Conservation (phyloP, 1,139 yeast species). For the Blastobotrys serpentis region DNA sequence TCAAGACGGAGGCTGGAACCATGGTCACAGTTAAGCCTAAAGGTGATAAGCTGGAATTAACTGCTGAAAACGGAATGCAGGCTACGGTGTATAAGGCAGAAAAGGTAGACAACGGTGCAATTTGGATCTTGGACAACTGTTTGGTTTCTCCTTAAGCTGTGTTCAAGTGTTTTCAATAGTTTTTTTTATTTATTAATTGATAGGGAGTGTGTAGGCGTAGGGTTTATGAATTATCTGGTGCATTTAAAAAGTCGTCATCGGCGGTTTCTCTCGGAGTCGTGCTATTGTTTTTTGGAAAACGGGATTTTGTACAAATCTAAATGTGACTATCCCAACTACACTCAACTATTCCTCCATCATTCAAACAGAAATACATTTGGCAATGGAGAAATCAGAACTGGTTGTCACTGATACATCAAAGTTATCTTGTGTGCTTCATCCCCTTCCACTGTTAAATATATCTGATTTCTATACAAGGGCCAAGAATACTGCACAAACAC, state of each 20-base stretch:
- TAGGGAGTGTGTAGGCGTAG: too few species aligned
- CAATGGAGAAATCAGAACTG: not conserved
- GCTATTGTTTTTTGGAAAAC: not conserved
- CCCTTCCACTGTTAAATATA: constrained; percentile 39
- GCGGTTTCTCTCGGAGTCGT: too few species aligned
- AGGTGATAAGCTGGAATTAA: constrained; percentile 15
- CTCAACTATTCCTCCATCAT: not conserved
- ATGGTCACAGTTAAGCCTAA: constrained; percentile 19
- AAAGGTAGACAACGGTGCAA: constrained; percentile 32
- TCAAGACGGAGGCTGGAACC: constrained; percentile 23
- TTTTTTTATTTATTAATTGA: too few species aligned
- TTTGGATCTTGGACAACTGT: constrained; percentile 26
- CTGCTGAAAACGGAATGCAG: constrained; percentile 17
- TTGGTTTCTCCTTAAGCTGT: constrained; percentile 17
- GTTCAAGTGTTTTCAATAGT: not conserved
- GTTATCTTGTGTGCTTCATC: constrained; percentile 33
- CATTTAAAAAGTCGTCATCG: too few species aligned
- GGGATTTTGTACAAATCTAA: not conserved
- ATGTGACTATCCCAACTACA: not conserved
- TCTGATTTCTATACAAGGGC: constrained; percentile 39
- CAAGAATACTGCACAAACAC: constrained; percentile 22
- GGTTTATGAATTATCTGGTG: too few species aligned
- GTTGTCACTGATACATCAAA: constrained; percentile 10
- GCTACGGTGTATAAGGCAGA: constrained; percentile 26
- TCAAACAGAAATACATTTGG: too few species aligned